phyloP scores from a whole-genome alignment of 345 rosid genomes.

The Sisymbrium irio region DNA sequence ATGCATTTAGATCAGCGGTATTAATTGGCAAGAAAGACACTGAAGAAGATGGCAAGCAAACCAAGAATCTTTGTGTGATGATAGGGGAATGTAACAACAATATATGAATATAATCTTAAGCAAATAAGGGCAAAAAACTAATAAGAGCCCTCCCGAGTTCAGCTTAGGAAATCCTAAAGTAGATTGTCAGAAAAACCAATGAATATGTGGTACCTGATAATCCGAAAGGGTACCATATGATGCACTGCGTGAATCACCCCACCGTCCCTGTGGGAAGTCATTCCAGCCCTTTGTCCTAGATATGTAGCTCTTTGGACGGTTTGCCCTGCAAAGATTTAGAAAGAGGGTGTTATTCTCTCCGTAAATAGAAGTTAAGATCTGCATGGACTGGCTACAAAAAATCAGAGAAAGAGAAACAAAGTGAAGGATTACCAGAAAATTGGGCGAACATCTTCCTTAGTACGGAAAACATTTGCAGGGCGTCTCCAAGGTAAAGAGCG shows the following conservation, averaged over 20 bases:
- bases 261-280: slow-evolving; percentile 81
- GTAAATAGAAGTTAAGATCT: neutral
- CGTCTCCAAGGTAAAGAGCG: slow-evolving; percentile 93
- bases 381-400: neutral
- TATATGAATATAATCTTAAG: neutral
- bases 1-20: slow-evolving; percentile 1
- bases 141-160: neutral
- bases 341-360: neutral
- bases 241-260: slow-evolving; percentile 92
- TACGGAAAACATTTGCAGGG: slow-evolving; percentile 87
- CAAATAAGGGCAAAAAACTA: neutral
- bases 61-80: neutral
- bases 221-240: slow-evolving; percentile 83
- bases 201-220: slow-evolving; percentile 58
- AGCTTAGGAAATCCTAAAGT: neutral
- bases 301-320: slow-evolving; percentile 97
- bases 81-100: neutral
- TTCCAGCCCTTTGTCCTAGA: slow-evolving; percentile 92
- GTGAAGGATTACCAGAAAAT: slow-evolving; percentile 72
- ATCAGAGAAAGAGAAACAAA: slow-evolving; percentile 18
- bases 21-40: slow-evolving; percentile 2
- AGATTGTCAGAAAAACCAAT: neutral
- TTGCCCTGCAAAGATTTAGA: slow-evolving; percentile 65
- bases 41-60: neutral
- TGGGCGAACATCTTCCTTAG: slow-evolving; percentile 91